Conservation (phyloP, 179 eudicot species). For the Beta corolliflora region DNA sequence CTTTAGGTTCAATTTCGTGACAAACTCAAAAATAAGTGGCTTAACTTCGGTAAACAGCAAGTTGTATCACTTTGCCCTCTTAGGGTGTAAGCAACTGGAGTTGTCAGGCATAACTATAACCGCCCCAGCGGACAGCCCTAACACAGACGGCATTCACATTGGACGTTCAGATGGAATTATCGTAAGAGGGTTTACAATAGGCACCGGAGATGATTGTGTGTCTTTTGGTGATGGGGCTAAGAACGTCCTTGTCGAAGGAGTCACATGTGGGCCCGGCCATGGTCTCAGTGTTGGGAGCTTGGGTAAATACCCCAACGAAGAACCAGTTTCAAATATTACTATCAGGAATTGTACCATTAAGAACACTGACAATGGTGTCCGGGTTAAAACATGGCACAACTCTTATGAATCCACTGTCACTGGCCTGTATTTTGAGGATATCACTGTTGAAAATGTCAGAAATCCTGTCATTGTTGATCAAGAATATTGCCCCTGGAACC, state of each 20-base stretch:
- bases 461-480: constrained; percentile 57
- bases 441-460: constrained; percentile 38
- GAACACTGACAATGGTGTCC: constrained; percentile 40
- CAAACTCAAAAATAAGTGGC: constrained; percentile 22
- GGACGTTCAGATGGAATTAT: constrained; percentile 30
- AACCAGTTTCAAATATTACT: constrained; percentile 21
- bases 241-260: constrained; percentile 25
- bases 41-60: constrained; percentile 31
- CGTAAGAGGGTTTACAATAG: constrained; percentile 13
- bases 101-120: constrained; percentile 5
- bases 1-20: constrained; percentile 34
- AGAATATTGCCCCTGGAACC: constrained; percentile 50
- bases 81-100: constrained; percentile 27
- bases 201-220: constrained; percentile 44
- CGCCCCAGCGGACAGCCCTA: constrained; percentile 32
- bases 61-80: constrained; percentile 26
- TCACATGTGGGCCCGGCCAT: constrained; percentile 57
- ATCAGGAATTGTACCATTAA: constrained; percentile 40
- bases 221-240: constrained; percentile 50
- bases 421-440: constrained; percentile 46
- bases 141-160: constrained; percentile 43
- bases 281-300: constrained; percentile 57
- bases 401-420: constrained; percentile 14
- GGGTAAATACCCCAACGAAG: constrained; percentile 43
- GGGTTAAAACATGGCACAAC: constrained; percentile 47